Conservation (phyloP, 495 filamentous ascomycete genomes). For the Neurospora tetrasperma region DNA sequence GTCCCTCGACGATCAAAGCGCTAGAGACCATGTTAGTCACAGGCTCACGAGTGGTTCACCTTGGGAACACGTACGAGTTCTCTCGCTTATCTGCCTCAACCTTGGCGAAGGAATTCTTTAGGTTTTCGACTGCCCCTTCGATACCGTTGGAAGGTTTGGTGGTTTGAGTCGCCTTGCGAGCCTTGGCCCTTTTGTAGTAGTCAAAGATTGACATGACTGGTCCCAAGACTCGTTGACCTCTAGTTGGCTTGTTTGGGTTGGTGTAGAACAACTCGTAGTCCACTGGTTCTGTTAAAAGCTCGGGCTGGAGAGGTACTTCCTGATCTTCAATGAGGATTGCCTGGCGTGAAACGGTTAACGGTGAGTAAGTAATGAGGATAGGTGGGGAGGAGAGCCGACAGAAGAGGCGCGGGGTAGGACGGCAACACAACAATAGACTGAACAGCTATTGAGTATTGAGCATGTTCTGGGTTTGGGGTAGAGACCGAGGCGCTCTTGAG, state of each 20-base stretch:
- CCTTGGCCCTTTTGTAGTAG: constrained; percentile 27
- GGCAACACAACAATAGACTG: neutral
- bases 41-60: constrained; percentile 16
- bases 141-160: neutral
- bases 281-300: constrained; percentile 15
- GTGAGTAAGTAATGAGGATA: neutral
- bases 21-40: constrained; percentile 21
- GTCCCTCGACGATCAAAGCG: constrained; percentile 22
- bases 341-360: constrained; percentile 19
- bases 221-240: constrained; percentile 27
- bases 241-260: constrained; percentile 18
- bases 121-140: constrained; percentile 7
- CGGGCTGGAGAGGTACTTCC: constrained; percentile 14
- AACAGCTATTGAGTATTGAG: neutral
- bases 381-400: neutral
- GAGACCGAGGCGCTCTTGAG: constrained; percentile 2
- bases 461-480: neutral
- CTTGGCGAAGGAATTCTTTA: constrained; percentile 29
- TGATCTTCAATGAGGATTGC: constrained; percentile 29
- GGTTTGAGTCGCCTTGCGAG: neutral
- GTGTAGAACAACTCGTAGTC: constrained; percentile 37
- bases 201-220: constrained; percentile 35
- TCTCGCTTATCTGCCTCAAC: constrained; percentile 33
- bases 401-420: neutral
- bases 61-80: constrained; percentile 45